phyloP scores from a whole-genome alignment of 768 basidiomycete genomes.

The Agaricus sinodeliciosus region DNA sequence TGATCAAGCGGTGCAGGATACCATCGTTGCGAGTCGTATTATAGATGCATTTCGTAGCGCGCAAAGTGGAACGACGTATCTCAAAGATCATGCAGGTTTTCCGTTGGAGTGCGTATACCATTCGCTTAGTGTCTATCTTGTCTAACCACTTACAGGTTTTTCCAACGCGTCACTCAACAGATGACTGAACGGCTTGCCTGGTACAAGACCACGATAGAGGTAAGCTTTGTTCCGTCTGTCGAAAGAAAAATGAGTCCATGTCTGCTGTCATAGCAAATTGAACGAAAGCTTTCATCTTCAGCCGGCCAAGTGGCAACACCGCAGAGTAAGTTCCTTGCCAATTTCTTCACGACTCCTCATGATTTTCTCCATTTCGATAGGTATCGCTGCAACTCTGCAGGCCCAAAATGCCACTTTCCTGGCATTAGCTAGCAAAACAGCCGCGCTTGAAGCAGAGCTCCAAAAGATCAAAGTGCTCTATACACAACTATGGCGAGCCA shows the following conservation, averaged over 20 bases:
- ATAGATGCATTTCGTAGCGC: constrained; percentile 75
- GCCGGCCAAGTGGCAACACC: constrained; percentile 65
- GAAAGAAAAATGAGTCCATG: background rate
- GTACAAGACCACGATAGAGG: constrained; percentile 81
- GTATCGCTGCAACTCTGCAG: constrained; percentile 69
- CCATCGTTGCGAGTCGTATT: constrained; percentile 68
- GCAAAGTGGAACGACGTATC: constrained; percentile 59
- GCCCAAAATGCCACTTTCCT: constrained; percentile 76
- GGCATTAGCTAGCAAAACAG: constrained; percentile 70
- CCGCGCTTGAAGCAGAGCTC: constrained; percentile 64
- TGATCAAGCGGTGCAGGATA: constrained; percentile 75
- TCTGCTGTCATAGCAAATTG: constrained; percentile 51
- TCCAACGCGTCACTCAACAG: constrained; percentile 62
- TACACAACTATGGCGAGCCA: constrained; percentile 71
- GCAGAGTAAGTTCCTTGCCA: constrained; percentile 43
- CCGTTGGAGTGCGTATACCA: constrained; percentile 60
- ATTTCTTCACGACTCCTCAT: constrained; percentile 5
- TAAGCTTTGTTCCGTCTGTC: constrained; percentile 17
- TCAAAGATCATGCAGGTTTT: constrained; percentile 77
- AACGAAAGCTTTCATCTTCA: constrained; percentile 70
- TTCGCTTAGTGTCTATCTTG: background rate
- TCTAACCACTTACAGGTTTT: constrained; percentile 42
- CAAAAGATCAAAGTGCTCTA: constrained; percentile 72
- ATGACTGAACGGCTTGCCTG: constrained; percentile 68
- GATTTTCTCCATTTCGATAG: constrained; percentile 25